Percentiles rank a stretch among this genome's conserved stretches.
Evolutionary conservation across 2,329 filamentous ascomycete species (phyloP).

Genomic region (Verticillium albo-atrum): DNA sequence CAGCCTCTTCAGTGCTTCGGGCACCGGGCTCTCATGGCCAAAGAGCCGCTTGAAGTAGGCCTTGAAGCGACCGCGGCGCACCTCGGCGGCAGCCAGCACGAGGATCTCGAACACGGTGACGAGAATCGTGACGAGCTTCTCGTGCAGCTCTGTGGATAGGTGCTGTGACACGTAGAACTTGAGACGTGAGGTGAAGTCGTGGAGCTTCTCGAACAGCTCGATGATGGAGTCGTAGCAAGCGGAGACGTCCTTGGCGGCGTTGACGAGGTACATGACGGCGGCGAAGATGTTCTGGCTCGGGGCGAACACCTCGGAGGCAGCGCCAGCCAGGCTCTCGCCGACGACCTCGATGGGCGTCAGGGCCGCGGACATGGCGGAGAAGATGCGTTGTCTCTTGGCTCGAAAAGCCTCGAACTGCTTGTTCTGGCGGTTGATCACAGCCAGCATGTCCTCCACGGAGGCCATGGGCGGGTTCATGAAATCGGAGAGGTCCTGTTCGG

Average conservation of each 20-base stretch:
- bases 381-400: constrained; percentile 19
- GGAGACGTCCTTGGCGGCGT: constrained; percentile 39
- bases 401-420: constrained; percentile 30
- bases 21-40: constrained; percentile 32
- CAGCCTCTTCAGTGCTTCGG: constrained; percentile 32
- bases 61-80: constrained; percentile 34
- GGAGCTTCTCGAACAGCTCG: constrained; percentile 35
- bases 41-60: constrained; percentile 35
- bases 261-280: constrained; percentile 36
- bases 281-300: constrained; percentile 36
- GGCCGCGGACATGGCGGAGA: constrained; percentile 23
- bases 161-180: constrained; percentile 33
- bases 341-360: constrained; percentile 33
- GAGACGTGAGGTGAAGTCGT: constrained; percentile 37
- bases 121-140: constrained; percentile 36
- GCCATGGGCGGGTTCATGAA: constrained; percentile 27
- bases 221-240: constrained; percentile 39
- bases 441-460: constrained; percentile 24
- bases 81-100: constrained; percentile 35
- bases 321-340: constrained; percentile 31
- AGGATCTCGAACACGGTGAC: constrained; percentile 40
- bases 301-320: constrained; percentile 31
- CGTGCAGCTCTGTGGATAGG: constrained; percentile 30
- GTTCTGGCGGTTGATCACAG: constrained; percentile 28
- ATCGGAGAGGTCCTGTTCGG: constrained; percentile 21